Base-by-base conservation (phyloP, 1,284 basidiomycete species). In the Puccinia novopanici region DNA sequence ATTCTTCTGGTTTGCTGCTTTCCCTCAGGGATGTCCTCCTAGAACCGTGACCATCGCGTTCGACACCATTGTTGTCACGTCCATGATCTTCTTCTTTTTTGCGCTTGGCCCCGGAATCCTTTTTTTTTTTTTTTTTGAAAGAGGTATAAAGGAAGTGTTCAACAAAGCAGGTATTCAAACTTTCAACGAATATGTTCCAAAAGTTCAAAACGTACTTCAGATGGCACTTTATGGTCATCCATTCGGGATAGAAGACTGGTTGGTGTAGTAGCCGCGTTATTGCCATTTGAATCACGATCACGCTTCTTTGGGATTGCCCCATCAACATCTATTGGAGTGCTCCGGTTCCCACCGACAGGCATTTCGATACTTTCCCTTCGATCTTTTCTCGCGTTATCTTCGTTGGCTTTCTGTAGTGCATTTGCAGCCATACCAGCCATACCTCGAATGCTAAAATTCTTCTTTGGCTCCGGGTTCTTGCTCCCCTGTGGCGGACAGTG, bases 321-420 rank as follows among this genome's bases (percentile, higher is more conserved):
- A n/a, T 59, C 67, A 52, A 65, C n/a, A 30, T 79, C 76, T 45
- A 71, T 57, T 15, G 55, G 65, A 59, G 52, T 34, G 17, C 24
- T 54, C 24, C 54, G 48, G 34, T 54, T 67, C 15, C 72, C 54
- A 59, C n/a, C 19, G 0, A 9, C 12, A 19, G 55, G 37, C 3
- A 55, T 45, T 42, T 52, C 54, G 17, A 67, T 57, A 30, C 48
- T 59, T 9, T 79, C 67, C 45, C 67, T 55, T 48, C 57, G 48
- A 48, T 79, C 76, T 70, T 79, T 79, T 59, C 67, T 55, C 22
- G 76, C 76, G 55, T 79, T 79, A 52, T 79, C 76, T 45, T 79
- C 67, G 42, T 79, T 79, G 24, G 76, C 76, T 71, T 79, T 79
- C 57, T 79, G 76, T 17, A 79, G 52, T 22, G 76, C 76, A 71